Evolutionary conservation across 768 basidiomycete species (phyloP), one percentile per base, ranked within the genome.

Genomic region (Hydnum rufescens): DNA sequence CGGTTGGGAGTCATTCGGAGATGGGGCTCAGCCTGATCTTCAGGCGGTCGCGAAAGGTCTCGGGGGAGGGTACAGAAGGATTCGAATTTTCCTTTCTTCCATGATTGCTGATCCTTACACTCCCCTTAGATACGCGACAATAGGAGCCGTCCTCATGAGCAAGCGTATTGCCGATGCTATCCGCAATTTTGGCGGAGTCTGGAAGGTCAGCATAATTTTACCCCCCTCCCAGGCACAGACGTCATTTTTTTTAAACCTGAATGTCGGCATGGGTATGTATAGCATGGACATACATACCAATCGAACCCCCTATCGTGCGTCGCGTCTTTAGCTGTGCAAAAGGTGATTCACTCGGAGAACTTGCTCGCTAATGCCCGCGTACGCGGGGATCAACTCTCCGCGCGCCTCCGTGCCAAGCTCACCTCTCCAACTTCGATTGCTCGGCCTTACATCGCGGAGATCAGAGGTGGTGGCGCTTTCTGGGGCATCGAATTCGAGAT

Each of bases 11-110:
- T 80, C 75, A 39, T 78, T 78, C 57, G 84, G 83, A 32, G 84
- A 88, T 59, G 78, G 78, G 25, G 74, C 70, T 32, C 66, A 75
- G 16, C 88, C 89, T 36, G 88, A 92, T 65, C 70, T 92, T 29
- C 87, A 92, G 65, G 82, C 84, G 4, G 71, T 90, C 29, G 89
- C 87, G 1, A 92, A 93, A 63, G 86, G 88, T 13, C 74, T 92
- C 4, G 87, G 85, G 47, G 88, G 86, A 65, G 88, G 88, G 78
- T 85, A 63, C 58, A n/a, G 73, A 61, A 4, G 34, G 16, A 16
- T 32, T 47, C 16, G 26, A 47, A 47, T 25, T 16, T 39, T 39
- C 36, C 53, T 42, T 49, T 28, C n/a, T 47, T 16, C 8, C 44
- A 8, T 53, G 49, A 30, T 48, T 4, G 22, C 5, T 42, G 39